These are phyloP conservation scores for Apiosordaria backusii DNA, from an alignment of 495 filamentous ascomycete species.

Conservation along the genomic window DNA sequence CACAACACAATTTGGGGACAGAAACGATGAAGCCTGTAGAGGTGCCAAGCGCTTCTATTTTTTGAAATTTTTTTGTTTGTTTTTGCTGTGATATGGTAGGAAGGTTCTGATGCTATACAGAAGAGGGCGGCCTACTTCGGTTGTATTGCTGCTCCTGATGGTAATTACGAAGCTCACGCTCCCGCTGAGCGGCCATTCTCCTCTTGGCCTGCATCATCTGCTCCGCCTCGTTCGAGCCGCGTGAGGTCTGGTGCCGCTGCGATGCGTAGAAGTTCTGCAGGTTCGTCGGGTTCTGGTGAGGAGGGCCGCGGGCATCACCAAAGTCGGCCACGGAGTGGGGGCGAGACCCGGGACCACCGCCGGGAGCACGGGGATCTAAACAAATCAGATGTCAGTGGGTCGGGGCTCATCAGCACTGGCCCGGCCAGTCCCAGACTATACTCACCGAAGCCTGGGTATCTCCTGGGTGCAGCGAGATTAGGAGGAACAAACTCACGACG, in stretches of 20 bases:
- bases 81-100: conserved; percentile 52
- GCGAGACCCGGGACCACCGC: conserved; percentile 47
- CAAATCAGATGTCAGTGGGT: conserved; percentile 25
- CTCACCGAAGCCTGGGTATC: conserved; percentile 56
- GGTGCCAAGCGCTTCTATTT: conserved; percentile 31
- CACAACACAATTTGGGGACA: conserved; percentile 30
- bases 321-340: conserved; percentile 88
- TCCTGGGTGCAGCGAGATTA: conserved; percentile 52
- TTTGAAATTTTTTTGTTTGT: conserved; percentile 34
- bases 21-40: conserved; percentile 23
- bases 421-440: conserved; percentile 29
- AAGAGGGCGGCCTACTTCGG: conserved; percentile 78
- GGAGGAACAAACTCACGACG: conserved; percentile 85
- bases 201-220: conserved; percentile 98
- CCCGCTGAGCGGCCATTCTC: conserved; percentile 96
- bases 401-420: conserved; percentile 18
- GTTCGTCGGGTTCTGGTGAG: conserved; percentile 65
- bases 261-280: conserved; percentile 90
- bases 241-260: conserved; percentile 81
- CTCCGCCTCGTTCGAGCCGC: conserved; percentile 89
- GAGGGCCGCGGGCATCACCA: conserved; percentile 53
- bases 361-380: conserved; percentile 43
- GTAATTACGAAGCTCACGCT: conserved; percentile 98
- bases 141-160: conserved; percentile 99
- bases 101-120: conserved; percentile 50